A percentile compares a stretch with the other conserved stretches of the same genome.
Conservation (phyloP, 345 rosid genomes). For the Gossypioides kirkii region DNA sequence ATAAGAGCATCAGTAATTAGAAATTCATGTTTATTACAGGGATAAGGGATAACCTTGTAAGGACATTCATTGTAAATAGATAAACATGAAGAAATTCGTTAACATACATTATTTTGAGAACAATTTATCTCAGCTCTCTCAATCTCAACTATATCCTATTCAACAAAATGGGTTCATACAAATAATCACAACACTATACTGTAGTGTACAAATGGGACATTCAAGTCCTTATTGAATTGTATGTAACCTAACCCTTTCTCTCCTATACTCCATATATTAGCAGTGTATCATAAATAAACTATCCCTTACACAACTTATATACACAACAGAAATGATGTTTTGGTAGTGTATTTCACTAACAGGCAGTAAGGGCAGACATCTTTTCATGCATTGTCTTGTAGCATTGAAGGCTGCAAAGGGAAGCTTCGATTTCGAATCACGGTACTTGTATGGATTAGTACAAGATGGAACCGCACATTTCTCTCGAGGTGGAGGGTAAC, state of each 20-base stretch:
- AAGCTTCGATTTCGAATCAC: slow-evolving; percentile 49
- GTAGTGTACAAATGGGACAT: background rate
- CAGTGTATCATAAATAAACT: background rate
- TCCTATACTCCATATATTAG: background rate
- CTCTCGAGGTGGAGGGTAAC: slow-evolving; percentile 54
- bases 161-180: background rate
- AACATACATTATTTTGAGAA: background rate
- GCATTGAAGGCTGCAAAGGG: slow-evolving; percentile 56
- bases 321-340: background rate
- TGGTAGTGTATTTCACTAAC: slow-evolving; percentile 5
- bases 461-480: slow-evolving; percentile 52
- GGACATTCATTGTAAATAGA: background rate
- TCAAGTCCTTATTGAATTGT: background rate
- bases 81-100: background rate
- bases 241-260: background rate
- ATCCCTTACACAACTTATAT: background rate
- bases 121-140: background rate
- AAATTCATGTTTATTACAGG: too few relatives aligned
- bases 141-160: background rate
- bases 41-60: background rate
- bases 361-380: slow-evolving; percentile 18
- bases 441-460: slow-evolving; percentile 44
- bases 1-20: too few relatives aligned
- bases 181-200: slow-evolving; percentile 1
- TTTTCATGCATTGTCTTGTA: slow-evolving; percentile 41